Base-by-base conservation (phyloP, 2,329 filamentous ascomycete species). In the Arthrobotrys megalospora region DNA sequence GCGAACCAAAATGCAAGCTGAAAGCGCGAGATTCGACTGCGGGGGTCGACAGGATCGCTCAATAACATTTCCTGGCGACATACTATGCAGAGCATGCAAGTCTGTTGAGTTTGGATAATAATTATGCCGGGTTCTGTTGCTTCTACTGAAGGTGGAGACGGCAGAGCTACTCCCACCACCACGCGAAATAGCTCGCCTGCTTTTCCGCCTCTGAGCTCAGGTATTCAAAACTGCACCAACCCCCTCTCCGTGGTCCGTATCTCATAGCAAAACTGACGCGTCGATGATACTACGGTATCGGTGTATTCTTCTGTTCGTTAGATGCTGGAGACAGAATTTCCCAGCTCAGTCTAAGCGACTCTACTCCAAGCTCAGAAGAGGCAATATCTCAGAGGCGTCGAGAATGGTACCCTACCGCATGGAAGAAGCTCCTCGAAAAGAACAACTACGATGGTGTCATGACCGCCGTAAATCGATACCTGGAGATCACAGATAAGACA, bases 381-480 rank as follows among this genome's bases (percentile, higher is more conserved):
- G 19, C 70, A 8, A 36, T 75, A 16, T 38, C 63, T 28, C 70
- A 67, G 34, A 75, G 63, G 24, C 70, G 70, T n/a, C 70, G 70
- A 34, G 70, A 75, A 55, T 75, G 70, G 70, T 75, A 75, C 60
- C 70, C 70, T 5, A 11, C 19, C 12, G 70, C 70, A 10, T 75
- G 70, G 70, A 75, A 43, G 45, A 75, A 75, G 28, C 36, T 75
- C 19, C 70, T 75, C 3, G 70, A 75, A n/a, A 75, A 75, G 36
- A 63, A 63, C 32, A 75, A 75, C 19, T 63, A 62, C 21, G 63
- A 67, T 41, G 70, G 70, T 24, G 70, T 68, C 1, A 50, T 75
- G 1, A 75, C 70, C 7, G 52, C 63, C 10, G 63, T 75, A 3
- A 28, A 68, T 10, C 70, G 70, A 32, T 75, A 75, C 21, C 43